Conservation (phyloP, 169 alveolate species). For the Eimeria falciformis region DNA sequence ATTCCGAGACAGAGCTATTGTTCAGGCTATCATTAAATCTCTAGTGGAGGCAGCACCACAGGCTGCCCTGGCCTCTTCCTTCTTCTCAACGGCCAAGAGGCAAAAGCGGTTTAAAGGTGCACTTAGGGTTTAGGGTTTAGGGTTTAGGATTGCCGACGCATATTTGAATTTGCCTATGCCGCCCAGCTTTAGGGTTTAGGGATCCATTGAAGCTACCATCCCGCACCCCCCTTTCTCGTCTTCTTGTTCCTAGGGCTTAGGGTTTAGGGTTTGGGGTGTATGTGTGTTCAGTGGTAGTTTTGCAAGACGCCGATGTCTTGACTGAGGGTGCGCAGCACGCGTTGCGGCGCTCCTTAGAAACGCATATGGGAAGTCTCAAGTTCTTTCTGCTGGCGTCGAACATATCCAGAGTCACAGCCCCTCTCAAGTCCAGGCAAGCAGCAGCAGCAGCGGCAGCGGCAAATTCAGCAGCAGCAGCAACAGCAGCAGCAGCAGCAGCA, state of each 20-base stretch:
- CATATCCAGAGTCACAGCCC: slow-evolving; percentile 1
- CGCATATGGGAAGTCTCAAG: not conserved
- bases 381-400: slow-evolving; percentile 33
- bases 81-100: not conserved
- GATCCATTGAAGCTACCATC: too few relatives aligned
- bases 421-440: slow-evolving; percentile 32
- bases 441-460: not conserved
- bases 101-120: not conserved
- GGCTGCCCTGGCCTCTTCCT: not conserved
- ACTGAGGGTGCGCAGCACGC: slow-evolving; percentile 64
- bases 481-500: slow-evolving; percentile 18
- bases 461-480: not conserved
- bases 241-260: too few relatives aligned
- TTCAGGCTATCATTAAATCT: not conserved
- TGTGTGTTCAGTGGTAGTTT: not conserved
- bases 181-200: too few relatives aligned
- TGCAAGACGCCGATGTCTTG: slow-evolving; percentile 48
- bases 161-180: not conserved
- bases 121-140: slow-evolving; percentile 13
- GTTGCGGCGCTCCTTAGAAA: slow-evolving; percentile 18
- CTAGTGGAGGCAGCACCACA: not conserved
- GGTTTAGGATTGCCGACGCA: not conserved
- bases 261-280: not conserved
- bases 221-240: too few relatives aligned
- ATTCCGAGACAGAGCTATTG: not conserved